Conservation (phyloP, 768 basidiomycete species). For the Phaeotremella skinneri region DNA sequence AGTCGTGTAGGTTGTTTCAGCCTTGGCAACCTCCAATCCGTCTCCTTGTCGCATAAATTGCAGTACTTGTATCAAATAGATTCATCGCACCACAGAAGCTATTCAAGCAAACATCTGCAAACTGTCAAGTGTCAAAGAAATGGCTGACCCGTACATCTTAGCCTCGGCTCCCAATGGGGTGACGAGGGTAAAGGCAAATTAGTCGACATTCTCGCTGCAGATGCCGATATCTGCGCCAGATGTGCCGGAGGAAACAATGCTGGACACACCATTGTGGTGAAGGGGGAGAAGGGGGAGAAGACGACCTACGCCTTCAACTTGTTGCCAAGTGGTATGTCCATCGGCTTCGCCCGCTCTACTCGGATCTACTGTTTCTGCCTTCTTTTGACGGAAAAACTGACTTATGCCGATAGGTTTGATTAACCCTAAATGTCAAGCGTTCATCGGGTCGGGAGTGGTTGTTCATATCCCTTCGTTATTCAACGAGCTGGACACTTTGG, state of each 20-base stretch:
- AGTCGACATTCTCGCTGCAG: slow-evolving; percentile 88
- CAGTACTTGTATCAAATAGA: background rate
- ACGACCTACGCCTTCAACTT: slow-evolving; percentile 94
- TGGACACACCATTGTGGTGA: slow-evolving; percentile 93
- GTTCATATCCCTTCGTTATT: slow-evolving; percentile 95
- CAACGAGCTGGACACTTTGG: slow-evolving; percentile 78
- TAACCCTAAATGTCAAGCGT: slow-evolving; percentile 76
- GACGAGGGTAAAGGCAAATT: slow-evolving; percentile 65
- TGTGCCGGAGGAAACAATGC: slow-evolving; percentile 99
- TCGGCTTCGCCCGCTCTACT: slow-evolving; percentile 4
- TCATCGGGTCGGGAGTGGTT: slow-evolving; percentile 95
- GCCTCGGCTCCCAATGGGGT: slow-evolving; percentile 54
- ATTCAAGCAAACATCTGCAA: background rate
- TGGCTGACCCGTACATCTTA: too few relatives aligned
- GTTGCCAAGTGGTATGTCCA: slow-evolving; percentile 75
- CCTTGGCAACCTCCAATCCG: background rate
- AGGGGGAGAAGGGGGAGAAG: slow-evolving; percentile 61
- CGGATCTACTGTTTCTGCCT: too few relatives aligned
- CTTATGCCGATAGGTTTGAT: slow-evolving; percentile 63
- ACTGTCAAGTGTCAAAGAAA: too few relatives aligned
- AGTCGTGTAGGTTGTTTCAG: slow-evolving; percentile 38
- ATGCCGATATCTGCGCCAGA: slow-evolving; percentile 87
- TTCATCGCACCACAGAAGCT: background rate
- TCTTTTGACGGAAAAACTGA: background rate
- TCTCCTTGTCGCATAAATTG: background rate